These are phyloP conservation scores for Solanum rostratum DNA, from an alignment of 257 asterid genomes.

Conservation along the genomic window DNA sequence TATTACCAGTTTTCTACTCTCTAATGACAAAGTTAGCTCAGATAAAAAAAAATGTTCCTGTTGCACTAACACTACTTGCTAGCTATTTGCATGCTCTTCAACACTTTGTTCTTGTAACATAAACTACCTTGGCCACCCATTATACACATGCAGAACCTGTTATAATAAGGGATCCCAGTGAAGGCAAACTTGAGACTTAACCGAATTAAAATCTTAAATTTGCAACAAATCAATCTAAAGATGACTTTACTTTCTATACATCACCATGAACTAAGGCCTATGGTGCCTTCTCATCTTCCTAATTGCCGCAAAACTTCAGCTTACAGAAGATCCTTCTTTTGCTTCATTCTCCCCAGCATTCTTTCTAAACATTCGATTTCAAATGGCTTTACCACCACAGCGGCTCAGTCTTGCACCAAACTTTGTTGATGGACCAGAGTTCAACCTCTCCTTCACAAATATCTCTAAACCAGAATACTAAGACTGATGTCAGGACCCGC, in stretches of 20 bases:
- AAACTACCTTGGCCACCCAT: not conserved
- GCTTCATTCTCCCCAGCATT: not conserved
- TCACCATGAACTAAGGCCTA: not conserved
- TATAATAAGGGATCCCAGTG: not conserved
- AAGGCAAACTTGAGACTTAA: not conserved
- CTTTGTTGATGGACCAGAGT: not conserved
- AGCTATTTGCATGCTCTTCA: not conserved
- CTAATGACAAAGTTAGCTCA: not conserved
- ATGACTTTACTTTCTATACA: not conserved
- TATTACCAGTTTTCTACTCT: not conserved
- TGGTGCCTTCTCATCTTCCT: not conserved
- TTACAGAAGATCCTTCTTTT: not conserved
- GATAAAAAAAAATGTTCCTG: not conserved
- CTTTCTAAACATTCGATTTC: not conserved
- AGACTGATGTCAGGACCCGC: no score
- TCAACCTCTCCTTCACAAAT: not conserved
- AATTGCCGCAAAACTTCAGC: not conserved
- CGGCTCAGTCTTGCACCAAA: not conserved
- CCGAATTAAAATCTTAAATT: not conserved
- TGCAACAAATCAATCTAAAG: not conserved
- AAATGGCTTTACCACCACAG: not conserved
- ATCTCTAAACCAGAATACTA: not conserved
- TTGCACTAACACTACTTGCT: not conserved
- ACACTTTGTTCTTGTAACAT: not conserved
- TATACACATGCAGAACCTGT: not conserved